A percentile compares a stretch with the other conserved stretches of the same genome.
These are phyloP conservation scores for Diaporthe vexans DNA, from an alignment of 2,329 filamentous ascomycete species.

Conservation along the genomic window DNA sequence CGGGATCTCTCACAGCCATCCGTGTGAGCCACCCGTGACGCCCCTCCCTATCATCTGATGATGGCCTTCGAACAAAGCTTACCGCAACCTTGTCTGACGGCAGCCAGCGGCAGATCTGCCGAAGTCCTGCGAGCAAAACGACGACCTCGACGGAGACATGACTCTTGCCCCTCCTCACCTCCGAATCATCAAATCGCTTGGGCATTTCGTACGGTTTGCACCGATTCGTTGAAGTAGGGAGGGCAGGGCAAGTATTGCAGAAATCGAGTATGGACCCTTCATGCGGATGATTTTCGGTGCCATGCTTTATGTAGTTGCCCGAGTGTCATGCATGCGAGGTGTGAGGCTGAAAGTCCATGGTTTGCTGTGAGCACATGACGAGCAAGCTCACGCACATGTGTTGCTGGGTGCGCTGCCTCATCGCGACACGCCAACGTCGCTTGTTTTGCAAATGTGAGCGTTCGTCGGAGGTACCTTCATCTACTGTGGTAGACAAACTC, in stretches of 20 bases:
- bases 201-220: not conserved
- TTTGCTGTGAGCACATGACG: slow-evolving; percentile 46
- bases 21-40: slow-evolving; percentile 21
- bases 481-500: not conserved
- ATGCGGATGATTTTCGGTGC: slow-evolving; percentile 12
- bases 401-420: slow-evolving; percentile 20
- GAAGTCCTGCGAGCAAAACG: not conserved
- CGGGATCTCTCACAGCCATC: slow-evolving; percentile 1
- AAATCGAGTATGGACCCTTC: not conserved
- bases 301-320: slow-evolving; percentile 37
- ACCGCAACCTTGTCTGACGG: slow-evolving; percentile 22
- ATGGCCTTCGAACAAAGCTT: slow-evolving; percentile 16
- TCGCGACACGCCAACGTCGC: not conserved
- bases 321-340: slow-evolving; percentile 51
- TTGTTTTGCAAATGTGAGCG: not conserved
- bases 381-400: slow-evolving; percentile 29
- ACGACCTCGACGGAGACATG: slow-evolving; percentile 13
- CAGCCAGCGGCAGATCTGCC: slow-evolving; percentile 37
- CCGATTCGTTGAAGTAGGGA: not conserved
- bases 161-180: slow-evolving; percentile 6
- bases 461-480: slow-evolving; percentile 18
- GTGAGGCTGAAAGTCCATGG: slow-evolving; percentile 50
- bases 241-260: not conserved
- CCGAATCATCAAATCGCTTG: not conserved
- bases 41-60: slow-evolving; percentile 23